These are phyloP conservation scores for Flaveria trinervia DNA, from an alignment of 129 eudicot species.

Conservation along the genomic window DNA sequence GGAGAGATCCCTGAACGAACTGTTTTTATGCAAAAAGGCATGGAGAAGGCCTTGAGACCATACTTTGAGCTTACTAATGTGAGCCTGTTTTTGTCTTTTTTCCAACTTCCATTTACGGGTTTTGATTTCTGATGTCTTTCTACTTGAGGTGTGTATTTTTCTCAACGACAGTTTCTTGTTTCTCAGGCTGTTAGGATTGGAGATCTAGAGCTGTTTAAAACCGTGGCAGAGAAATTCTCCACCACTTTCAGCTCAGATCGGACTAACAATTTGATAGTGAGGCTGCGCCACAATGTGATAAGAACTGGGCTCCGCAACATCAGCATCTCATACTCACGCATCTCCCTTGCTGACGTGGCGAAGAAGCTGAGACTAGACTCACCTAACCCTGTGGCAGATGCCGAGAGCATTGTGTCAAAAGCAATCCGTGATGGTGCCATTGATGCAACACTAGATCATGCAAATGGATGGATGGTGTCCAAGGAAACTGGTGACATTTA, in stretches of 20 bases:
- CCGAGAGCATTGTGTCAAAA: conserved; percentile 91
- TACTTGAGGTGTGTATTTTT: neutral
- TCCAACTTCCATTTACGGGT: neutral
- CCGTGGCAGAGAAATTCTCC: conserved; percentile 77
- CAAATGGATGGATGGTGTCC: conserved; percentile 92
- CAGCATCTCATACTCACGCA: conserved; percentile 92
- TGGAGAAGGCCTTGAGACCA: conserved; percentile 93
- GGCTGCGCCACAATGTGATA: conserved; percentile 94
- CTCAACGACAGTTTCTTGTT: conserved; percentile 3
- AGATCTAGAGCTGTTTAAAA: conserved; percentile 81
- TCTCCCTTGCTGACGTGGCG: conserved; percentile 87
- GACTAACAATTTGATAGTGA: conserved; percentile 84
- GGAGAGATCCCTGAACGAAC: conserved; percentile 98
- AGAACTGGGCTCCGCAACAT: conserved; percentile 96
- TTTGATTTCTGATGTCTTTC: conserved; percentile 3
- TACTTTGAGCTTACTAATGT: conserved; percentile 99
- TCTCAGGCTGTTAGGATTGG: conserved; percentile 95
- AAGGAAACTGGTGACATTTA: conserved; percentile 95
- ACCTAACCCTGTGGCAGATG: conserved; percentile 89
- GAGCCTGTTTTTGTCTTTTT: conserved; percentile 28
- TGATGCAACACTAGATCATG: conserved; percentile 89
- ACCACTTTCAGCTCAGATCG: conserved; percentile 72
- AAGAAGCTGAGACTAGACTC: conserved; percentile 86
- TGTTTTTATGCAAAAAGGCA: conserved; percentile 96
- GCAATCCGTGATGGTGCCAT: conserved; percentile 98